Conservation (phyloP, 805 yeast genomes). For the Starmerella sp. region DNA sequence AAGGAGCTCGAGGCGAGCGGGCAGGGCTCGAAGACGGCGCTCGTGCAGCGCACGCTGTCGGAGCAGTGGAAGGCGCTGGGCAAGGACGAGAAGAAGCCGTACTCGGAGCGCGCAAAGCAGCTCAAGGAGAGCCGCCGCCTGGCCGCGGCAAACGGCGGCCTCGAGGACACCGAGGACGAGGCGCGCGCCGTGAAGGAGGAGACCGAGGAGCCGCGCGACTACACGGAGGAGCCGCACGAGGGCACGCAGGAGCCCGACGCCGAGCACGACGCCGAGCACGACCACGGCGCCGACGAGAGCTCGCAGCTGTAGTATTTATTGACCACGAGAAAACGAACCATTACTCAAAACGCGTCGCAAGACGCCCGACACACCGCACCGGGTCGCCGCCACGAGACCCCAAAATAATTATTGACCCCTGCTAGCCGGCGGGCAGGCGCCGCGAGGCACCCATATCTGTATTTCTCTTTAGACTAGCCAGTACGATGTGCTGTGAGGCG, state of each 20-base stretch:
- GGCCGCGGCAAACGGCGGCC: conserved; percentile 8
- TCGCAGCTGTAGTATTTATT: not conserved
- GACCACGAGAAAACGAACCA: not conserved
- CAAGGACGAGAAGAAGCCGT: conserved; percentile 21
- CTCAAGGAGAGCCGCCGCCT: conserved; percentile 10
- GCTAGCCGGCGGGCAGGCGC: no score
- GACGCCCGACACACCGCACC: no score
- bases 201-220: conserved; percentile 10
- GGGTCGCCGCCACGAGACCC: no score
- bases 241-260: not conserved
- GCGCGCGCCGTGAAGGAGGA: conserved; percentile 8
- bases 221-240: conserved; percentile 3
- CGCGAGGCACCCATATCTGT: no score
- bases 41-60: conserved; percentile 24
- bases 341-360: no score
- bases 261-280: not conserved
- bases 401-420: no score
- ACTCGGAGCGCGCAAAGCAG: conserved; percentile 18
- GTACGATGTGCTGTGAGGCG: no score
- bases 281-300: not conserved
- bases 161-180: conserved; percentile 13
- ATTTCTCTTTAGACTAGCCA: no score
- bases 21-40: conserved; percentile 4
- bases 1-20: conserved; percentile 37
- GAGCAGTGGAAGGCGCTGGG: conserved; percentile 72